phyloP scores from a whole-genome alignment of 2,329 filamentous ascomycete genomes.

The Cytospora mali region DNA sequence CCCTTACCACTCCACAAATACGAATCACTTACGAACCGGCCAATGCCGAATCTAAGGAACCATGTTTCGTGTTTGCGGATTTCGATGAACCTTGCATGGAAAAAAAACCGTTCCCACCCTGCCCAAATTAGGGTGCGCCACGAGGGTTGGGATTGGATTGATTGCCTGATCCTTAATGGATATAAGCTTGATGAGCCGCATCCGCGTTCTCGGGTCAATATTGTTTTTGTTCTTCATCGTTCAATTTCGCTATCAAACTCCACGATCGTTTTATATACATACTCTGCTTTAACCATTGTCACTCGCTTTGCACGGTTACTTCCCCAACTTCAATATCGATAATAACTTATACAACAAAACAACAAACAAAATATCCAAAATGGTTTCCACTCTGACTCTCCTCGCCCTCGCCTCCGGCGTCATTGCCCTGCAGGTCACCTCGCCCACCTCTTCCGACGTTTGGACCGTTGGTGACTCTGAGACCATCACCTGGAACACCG shows the following conservation, averaged over 20 bases:
- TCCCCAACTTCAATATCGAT: not conserved
- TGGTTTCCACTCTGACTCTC: slow-evolving; percentile 26
- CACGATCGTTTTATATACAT: slow-evolving; percentile 16
- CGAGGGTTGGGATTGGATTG: slow-evolving; percentile 2
- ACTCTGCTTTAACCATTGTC: slow-evolving; percentile 18
- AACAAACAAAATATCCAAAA: slow-evolving; percentile 11
- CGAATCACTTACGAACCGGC: slow-evolving; percentile 20
- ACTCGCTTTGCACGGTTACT: slow-evolving; percentile 20
- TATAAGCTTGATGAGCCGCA: slow-evolving; percentile 17
- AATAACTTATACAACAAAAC: not conserved
- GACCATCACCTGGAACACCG: slow-evolving; percentile 26
- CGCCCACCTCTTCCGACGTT: slow-evolving; percentile 24
- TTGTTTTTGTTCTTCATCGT: slow-evolving; percentile 4
- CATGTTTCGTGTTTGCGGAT: slow-evolving; percentile 21
- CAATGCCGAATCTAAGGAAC: slow-evolving; percentile 21
- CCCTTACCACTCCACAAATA: slow-evolving; percentile 22
- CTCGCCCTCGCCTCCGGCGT: slow-evolving; percentile 27
- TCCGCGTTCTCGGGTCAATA: slow-evolving; percentile 10
- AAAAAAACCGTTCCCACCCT: slow-evolving; percentile 8
- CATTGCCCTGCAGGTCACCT: slow-evolving; percentile 27
- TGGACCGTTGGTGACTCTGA: slow-evolving; percentile 27
- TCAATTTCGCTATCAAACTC: not conserved
- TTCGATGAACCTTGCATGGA: slow-evolving; percentile 11
- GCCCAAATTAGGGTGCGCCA: slow-evolving; percentile 20
- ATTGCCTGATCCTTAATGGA: not conserved